Conservation (phyloP, 2,329 filamentous ascomycete species). For the Phyllosticta paracitricarpa region DNA sequence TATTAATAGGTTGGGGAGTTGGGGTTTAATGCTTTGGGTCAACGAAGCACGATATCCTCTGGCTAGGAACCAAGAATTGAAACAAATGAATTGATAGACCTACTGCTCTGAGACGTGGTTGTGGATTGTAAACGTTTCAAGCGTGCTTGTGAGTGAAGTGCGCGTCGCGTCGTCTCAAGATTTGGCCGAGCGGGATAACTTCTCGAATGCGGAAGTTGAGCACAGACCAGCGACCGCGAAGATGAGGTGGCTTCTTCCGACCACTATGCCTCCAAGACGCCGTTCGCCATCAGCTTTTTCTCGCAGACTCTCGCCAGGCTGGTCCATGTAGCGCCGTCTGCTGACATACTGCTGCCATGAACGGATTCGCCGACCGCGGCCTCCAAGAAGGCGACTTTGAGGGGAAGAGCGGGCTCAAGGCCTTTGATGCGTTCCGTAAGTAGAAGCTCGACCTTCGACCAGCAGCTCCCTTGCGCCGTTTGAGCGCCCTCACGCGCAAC, state of each 20-base stretch:
- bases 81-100: neutral
- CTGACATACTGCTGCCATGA: constrained; percentile 44
- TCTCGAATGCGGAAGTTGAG: neutral
- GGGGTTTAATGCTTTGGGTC: neutral
- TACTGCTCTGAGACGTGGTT: neutral
- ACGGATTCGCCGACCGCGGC: constrained; percentile 59
- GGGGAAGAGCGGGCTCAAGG: constrained; percentile 54
- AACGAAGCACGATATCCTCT: neutral
- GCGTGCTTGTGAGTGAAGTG: neutral
- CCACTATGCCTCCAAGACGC: neutral
- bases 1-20: neutral
- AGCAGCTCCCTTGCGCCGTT: neutral
- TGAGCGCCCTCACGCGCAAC: neutral
- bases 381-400: constrained; percentile 74
- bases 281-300: neutral
- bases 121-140: neutral
- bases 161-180: neutral
- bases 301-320: neutral
- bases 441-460: constrained; percentile 15
- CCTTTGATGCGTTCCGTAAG: constrained; percentile 96
- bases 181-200: neutral
- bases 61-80: neutral
- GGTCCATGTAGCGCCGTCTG: constrained; percentile 8
- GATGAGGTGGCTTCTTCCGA: constrained; percentile 9
- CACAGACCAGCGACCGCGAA: constrained; percentile 6